Evolutionary conservation across 2,329 filamentous ascomycete species (phyloP), one percentile per base, ranked within the genome.

Genomic region (Exophiala oligosperma): DNA sequence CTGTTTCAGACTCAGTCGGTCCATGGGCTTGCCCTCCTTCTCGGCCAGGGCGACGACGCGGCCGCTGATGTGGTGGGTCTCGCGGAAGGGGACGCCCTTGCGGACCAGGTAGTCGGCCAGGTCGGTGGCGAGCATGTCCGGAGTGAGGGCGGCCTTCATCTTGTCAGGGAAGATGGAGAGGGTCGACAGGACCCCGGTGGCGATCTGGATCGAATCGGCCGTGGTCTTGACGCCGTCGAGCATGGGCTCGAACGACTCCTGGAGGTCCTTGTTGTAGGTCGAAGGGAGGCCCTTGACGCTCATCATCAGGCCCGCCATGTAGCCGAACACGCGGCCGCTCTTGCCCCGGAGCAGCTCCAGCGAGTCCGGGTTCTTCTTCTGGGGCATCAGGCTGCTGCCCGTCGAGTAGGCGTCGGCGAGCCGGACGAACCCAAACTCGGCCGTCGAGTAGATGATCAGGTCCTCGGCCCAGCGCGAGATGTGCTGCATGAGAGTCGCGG

Each of bases 231-330:
- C 84, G 71, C 87, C 84, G 73, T 95, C 90, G 49, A 96, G 83
- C 76, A 96, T 85, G n/a, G 89, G 88, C 79, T 95, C 89, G 61
- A 90, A 87, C 58, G 85, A 88, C 76, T 96, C 91, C 75, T 96
- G 91, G n/a, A 95, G 76, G 73, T 96, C 91, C 76, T 95, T 96
- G 79, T 95, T 93, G 79, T 95, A 95, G 2, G 89, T 91, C 44
- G 84, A 89, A 1, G 90, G 89, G 28, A 94, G 83, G 56, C 88
- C 88, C 74, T 89, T 88, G 73, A 87, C 74, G 38, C 86, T 90
- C 77, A 86, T 87, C 82, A 91, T 91, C 64, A 94, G 76, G 38
- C 90, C 90, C 4, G 88, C 84, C 85, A 93, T 89, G 64, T 91
- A 87, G 26, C 91, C 91, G 69, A 95, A 93, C 2, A 86, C 83